phyloP scores from a whole-genome alignment of 148 eudicot species.

The Limonium bicolor region DNA sequence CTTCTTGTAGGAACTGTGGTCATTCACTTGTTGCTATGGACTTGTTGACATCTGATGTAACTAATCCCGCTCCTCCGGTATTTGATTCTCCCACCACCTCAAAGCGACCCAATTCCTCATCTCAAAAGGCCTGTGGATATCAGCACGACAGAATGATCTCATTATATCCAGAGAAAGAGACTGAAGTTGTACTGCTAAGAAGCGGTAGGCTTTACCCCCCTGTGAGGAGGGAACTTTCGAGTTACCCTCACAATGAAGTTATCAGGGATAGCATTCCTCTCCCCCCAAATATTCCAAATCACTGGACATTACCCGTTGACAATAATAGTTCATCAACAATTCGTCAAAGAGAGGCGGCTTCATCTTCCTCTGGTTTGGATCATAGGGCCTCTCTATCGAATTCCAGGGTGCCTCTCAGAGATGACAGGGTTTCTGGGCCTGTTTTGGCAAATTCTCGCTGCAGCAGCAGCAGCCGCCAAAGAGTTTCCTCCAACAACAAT shows the following conservation, averaged over 20 bases:
- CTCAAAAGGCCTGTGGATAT: no score
- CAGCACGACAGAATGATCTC: no score
- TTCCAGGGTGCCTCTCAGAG: slow-evolving; percentile 18
- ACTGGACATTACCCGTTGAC: slow-evolving; percentile 10
- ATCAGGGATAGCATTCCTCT: slow-evolving; percentile 12
- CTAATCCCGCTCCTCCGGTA: slow-evolving; percentile 12
- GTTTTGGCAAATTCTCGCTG: slow-evolving; percentile 13
- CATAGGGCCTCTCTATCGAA: slow-evolving; percentile 22
- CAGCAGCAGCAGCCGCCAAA: no score
- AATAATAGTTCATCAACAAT: slow-evolving; percentile 23
- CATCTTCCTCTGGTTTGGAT: slow-evolving; percentile 14
- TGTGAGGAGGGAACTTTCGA: slow-evolving; percentile 6
- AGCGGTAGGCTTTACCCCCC: slow-evolving; percentile 17
- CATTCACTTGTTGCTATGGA: slow-evolving; percentile 22
- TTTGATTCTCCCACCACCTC: slow-evolving; percentile 17
- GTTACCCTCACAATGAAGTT: slow-evolving; percentile 8
- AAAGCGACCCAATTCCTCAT: no score
- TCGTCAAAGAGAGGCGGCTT: slow-evolving; percentile 19
- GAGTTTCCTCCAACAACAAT: slow-evolving; percentile 22
- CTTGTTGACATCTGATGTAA: slow-evolving; percentile 4
- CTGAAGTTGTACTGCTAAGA: slow-evolving; percentile 29
- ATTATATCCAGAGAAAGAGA: slow-evolving; percentile 40
- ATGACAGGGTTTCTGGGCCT: slow-evolving; percentile 28
- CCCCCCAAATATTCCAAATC: slow-evolving; percentile 11
- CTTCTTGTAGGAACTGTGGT: slow-evolving; percentile 59